Base-by-base conservation (phyloP, 345 rosid species). In the Noccaea caerulescens region DNA sequence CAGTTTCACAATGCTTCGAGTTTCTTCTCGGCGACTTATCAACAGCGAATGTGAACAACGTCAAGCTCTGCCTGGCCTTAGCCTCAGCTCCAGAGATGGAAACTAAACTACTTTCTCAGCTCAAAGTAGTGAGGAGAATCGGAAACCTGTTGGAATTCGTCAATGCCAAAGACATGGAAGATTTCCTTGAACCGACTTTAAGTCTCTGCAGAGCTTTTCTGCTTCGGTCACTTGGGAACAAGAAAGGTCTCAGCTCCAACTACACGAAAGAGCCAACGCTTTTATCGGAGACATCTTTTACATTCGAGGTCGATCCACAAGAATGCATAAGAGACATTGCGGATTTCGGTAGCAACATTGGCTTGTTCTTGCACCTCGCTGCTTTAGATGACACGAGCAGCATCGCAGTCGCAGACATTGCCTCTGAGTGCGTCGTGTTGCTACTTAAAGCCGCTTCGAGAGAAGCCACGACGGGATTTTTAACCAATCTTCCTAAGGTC, bases 61-160 rank as follows among this genome's bases (percentile, higher is more conserved):
- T 94, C 79, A 87, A 93, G 81, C 85, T 93, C 33, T 88, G 97
- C 69, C 83, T 91, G 25, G 96, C 98, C 72, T 78, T 93, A 73
- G 90, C 90, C 3, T 91, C 95, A 43, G 96, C 98, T 73, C 97
- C 98, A 18, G 97, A 91, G 78, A 87, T 94, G 96, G 98, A 93
- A 43, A 80, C 91, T 44, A 91, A 88, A 73, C 61, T 94, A 58
- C 92, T 94, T 37, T 89, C 97, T 61, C 93, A 91, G 72, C 71
- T 91, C 37, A 86, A 86, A 78, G 93, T 89, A 36, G 97, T 84
- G 36, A 79, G 99, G 67, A 89, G 84, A 77, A 84, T 91, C 36
- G 97, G 99, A 52, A 91, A 88, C 77, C 89, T 94, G 30, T 66
- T 94, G 83, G 99, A 94, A 80, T 82, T 86, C 60, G 95, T 85